These are phyloP conservation scores for Diaporthe caulivora DNA, from an alignment of 2,329 filamentous ascomycete species.

Conservation along the genomic window DNA sequence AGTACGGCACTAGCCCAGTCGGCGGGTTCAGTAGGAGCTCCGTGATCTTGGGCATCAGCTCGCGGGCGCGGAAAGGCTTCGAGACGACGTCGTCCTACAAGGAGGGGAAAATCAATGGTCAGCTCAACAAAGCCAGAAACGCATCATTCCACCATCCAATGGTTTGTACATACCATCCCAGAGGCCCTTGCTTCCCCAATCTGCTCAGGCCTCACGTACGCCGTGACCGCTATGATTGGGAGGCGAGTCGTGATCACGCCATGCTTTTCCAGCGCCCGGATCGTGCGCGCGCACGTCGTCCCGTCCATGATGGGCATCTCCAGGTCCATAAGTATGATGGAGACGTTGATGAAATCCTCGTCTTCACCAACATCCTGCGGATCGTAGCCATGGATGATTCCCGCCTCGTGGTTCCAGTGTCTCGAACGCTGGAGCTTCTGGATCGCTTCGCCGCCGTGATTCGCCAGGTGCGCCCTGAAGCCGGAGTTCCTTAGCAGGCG, in stretches of 20 bases:
- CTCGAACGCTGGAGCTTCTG: slow-evolving; percentile 67
- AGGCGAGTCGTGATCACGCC: slow-evolving; percentile 74
- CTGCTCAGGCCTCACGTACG: slow-evolving; percentile 82
- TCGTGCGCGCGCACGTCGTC: slow-evolving; percentile 77
- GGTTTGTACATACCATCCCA: slow-evolving; percentile 72
- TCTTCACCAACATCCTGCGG: slow-evolving; percentile 52
- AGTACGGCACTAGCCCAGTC: slow-evolving; percentile 20
- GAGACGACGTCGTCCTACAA: slow-evolving; percentile 78
- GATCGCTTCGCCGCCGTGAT: slow-evolving; percentile 70
- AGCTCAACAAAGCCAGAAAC: neutral
- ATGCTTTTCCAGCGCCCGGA: slow-evolving; percentile 75
- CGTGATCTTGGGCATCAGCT: slow-evolving; percentile 76
- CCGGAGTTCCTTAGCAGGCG: slow-evolving; percentile 72
- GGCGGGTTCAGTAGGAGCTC: slow-evolving; percentile 59
- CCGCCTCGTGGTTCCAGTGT: slow-evolving; percentile 59
- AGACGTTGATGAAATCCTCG: slow-evolving; percentile 64
- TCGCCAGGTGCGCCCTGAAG: slow-evolving; percentile 72
- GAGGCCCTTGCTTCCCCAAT: slow-evolving; percentile 77
- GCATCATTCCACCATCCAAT: neutral
- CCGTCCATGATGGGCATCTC: slow-evolving; percentile 89
- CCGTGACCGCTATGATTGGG: slow-evolving; percentile 87
- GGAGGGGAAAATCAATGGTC: neutral
- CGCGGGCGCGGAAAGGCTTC: slow-evolving; percentile 83
- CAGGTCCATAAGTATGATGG: slow-evolving; percentile 82
- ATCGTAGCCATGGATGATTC: slow-evolving; percentile 23